Evolutionary conservation across 2,329 filamentous ascomycete genomes (phyloP), one percentile per base, ranked within the genome.

Genomic region (Byssothecium circinans): DNA sequence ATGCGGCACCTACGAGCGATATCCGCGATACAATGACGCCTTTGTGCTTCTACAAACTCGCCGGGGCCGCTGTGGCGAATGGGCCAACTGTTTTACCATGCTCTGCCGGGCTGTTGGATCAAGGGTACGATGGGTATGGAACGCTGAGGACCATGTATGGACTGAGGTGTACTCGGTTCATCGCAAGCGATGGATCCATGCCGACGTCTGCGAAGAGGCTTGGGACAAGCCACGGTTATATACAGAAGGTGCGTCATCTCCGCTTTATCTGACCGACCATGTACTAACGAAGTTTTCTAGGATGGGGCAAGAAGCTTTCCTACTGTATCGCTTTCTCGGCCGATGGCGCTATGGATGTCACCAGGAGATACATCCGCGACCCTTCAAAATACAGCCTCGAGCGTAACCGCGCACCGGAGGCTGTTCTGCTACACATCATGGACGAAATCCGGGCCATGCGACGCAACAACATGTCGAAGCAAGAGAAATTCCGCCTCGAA

Each of bases 81-180:
- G 94, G 91, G 91, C 90, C 57, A 97, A 96, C 74, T 96, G 91
- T 79, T 99, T 99, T 75, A 92, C 87, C 75, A 97, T 97, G 94
- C 81, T 99, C 43, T 97, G 92, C 77, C 84, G 92, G 50, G 94
- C 94, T 4, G 84, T 97, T 12, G 92, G 92, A 41, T 89, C 88
- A 50, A 83, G 92, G 52, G 91, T 96, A 19, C 84, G 94, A 64
- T 99, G 94, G 94, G 88, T 99, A 10, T 99, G 94, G 94, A 97
- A 97, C 61, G 87, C 88, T 23, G 94, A 97, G 72, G 94, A 97
- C 69, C 89, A 96, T 65, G 89, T 96, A 20, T 99, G 94, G 94
- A 96, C 91, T 1, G 94, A 97, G 64, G 87, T 97, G 12, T 99
- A 96, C 75, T 96, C 91, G 2, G 89, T 94, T 54, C 91, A 96